Conservation (phyloP, 306 rosid genomes). For the Prosopis cineraria region DNA sequence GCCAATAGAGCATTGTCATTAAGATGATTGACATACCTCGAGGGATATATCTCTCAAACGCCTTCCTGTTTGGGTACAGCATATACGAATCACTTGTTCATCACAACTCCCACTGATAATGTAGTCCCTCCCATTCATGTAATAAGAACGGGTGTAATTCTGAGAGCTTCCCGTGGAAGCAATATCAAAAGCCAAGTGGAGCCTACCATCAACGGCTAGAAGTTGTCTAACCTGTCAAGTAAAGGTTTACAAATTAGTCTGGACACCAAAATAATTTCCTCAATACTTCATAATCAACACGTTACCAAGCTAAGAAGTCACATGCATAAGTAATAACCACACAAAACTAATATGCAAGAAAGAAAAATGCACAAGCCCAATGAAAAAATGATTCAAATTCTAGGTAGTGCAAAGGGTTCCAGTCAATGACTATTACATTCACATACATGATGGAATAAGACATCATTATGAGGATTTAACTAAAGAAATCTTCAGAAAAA, state of each 20-base stretch:
- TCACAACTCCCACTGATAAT: conserved; percentile 89
- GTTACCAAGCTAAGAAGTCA: background rate
- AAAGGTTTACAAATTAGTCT: conserved; percentile 36
- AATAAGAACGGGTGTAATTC: conserved; percentile 83
- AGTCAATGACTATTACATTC: background rate
- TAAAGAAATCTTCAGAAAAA: background rate
- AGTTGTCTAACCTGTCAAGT: conserved; percentile 73
- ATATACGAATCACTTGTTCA: conserved; percentile 78
- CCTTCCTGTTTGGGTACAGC: conserved; percentile 86
- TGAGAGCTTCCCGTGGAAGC: conserved; percentile 74
- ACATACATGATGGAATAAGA: background rate
- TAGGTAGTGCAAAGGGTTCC: background rate
- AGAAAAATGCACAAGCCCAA: background rate
- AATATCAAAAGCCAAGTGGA: conserved; percentile 71
- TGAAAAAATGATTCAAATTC: background rate
- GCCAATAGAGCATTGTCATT: conserved; percentile 9
- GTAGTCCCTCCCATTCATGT: conserved; percentile 88
- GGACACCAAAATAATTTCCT: background rate
- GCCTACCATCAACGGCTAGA: conserved; percentile 85
- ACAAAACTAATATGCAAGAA: background rate
- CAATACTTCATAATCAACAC: background rate
- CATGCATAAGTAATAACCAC: background rate
- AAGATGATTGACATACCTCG: conserved; percentile 57
- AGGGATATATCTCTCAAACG: conserved; percentile 78
- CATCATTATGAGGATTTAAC: background rate